A percentile compares a stretch with the other conserved stretches of the same genome.
phyloP scores from a whole-genome alignment of 805 yeast species.

The Spathaspora arborariae region DNA sequence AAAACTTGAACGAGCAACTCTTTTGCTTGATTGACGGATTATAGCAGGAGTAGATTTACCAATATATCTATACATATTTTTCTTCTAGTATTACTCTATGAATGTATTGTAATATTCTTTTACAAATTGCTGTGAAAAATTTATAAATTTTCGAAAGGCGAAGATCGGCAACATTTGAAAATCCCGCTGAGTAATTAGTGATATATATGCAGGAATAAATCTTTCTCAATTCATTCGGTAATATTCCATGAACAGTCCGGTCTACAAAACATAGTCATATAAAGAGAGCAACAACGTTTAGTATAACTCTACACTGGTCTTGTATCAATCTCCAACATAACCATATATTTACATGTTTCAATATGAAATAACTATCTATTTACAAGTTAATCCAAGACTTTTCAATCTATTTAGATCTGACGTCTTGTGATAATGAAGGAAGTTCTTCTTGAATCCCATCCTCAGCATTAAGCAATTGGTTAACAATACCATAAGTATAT shows the following conservation, averaged over 20 bases:
- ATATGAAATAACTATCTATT: background rate
- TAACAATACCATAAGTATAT: background rate
- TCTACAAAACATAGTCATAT: too few species aligned
- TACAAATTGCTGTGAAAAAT: background rate
- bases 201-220: background rate
- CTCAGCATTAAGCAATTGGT: background rate
- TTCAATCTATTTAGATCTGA: slow-evolving; percentile 10
- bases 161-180: background rate
- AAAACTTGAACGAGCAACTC: slow-evolving; percentile 11
- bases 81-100: background rate
- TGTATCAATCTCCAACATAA: background rate
- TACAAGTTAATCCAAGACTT: background rate
- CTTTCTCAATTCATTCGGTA: background rate
- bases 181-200: background rate
- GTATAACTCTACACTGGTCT: background rate
- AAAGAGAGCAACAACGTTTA: background rate
- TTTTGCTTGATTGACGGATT: background rate
- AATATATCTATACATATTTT: slow-evolving; percentile 18
- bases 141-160: background rate
- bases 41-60: slow-evolving; percentile 10
- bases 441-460: background rate
- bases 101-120: too few species aligned
- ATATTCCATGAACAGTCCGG: background rate
- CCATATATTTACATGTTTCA: background rate
- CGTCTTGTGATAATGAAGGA: slow-evolving; percentile 21